Evolutionary conservation across 2,329 filamentous ascomycete species (phyloP), one percentile per base, ranked within the genome.

Genomic region (Trichophyton equinum): DNA sequence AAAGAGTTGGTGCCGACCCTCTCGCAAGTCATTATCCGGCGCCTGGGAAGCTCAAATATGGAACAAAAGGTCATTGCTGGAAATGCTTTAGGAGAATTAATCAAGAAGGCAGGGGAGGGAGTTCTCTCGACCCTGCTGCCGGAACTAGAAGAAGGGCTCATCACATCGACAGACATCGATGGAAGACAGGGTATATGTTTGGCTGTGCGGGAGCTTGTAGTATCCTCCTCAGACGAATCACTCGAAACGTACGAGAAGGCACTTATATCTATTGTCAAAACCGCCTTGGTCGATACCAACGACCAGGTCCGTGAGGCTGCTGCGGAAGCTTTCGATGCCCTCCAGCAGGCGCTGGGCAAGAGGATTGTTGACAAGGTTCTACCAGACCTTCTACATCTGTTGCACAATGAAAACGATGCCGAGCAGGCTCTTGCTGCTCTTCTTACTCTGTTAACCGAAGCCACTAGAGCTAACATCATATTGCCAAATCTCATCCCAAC

Each of bases 61-160:
- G 94, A 99, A 74, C 94, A 99, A 75, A 97, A 96, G 79, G 88
- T 96, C 67, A 99, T 99, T 79, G 94, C 95, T 66, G 92, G 92
- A 73, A 97, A 97, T 73, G 91, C 94, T 57, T 81, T 99, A 61
- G 94, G 94, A 70, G 94, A 99, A 73, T 84, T 99, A 66, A 97
- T 99, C 70, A 87, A 94, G 69, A 96, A 96, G 75, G 92, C 94
- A 69, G 94, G 95, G 64, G 94, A 99, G 73, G 88, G 90, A 61
- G 91, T 99, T 61, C 80, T 99, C 64, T 84, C 91, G 25, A 95
- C 85, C 49, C 78, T 99, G 63, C 78, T 99, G 63, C 94, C 94
- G 33, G 95, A 91, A 38, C 83, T 99, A 57, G 91, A 97, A 72
- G 90, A 95, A 72, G 91, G 92, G 42, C 80, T 99, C 60, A 86